Percentiles rank a stretch among this genome's conserved stretches.
These are phyloP conservation scores for Silene latifolia DNA, from an alignment of 148 eudicot genomes.

Conservation along the genomic window DNA sequence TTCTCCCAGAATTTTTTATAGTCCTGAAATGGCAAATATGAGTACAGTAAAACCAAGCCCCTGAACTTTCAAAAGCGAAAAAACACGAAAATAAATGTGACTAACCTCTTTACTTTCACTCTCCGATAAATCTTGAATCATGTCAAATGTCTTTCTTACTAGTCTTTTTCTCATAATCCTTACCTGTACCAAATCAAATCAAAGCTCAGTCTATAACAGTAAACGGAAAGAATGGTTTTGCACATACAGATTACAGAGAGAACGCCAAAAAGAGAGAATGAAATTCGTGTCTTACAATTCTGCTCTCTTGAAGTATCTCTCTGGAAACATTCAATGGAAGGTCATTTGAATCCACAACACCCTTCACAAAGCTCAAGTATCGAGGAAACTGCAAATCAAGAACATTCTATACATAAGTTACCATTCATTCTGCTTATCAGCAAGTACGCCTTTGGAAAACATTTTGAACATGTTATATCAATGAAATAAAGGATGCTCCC, in stretches of 20 bases:
- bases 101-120: constrained; percentile 89
- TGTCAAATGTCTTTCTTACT: constrained; percentile 93
- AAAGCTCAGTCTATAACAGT: not conserved
- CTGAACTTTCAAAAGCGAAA: not conserved
- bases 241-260: too few species aligned
- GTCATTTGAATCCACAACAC: constrained; percentile 96
- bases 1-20: constrained; percentile 99
- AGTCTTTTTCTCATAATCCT: constrained; percentile 95
- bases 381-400: constrained; percentile 74
- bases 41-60: constrained; percentile 17
- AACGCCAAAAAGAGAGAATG: too few species aligned
- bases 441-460: not conserved
- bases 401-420: not conserved
- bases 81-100: not conserved
- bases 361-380: constrained; percentile 94
- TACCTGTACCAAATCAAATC: constrained; percentile 40
- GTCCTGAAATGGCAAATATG: constrained; percentile 43
- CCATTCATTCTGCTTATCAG: not conserved
- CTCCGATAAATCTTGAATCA: constrained; percentile 91
- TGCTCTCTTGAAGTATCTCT: constrained; percentile 97
- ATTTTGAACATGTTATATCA: too few species aligned
- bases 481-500: too few species aligned
- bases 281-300: constrained; percentile 57
- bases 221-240: too few species aligned
- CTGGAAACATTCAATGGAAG: constrained; percentile 97